Conservation (phyloP, 2,329 filamentous ascomycete species). For the Colletotrichum gloeosporioides region DNA sequence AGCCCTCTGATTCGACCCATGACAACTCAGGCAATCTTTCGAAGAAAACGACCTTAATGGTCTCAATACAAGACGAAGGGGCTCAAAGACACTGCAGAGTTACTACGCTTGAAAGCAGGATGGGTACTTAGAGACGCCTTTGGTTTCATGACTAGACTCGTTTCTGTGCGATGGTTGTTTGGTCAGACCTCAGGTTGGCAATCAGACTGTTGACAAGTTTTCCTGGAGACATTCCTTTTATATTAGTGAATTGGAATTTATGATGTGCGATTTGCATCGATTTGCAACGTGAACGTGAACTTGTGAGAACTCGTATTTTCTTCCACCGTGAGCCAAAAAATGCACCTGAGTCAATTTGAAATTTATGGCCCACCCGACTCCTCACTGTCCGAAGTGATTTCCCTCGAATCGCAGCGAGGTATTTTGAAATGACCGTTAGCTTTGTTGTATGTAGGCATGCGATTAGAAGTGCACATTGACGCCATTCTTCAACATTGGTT, state of each 20-base stretch:
- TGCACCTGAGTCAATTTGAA: not conserved
- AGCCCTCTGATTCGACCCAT: not conserved
- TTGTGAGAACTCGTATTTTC: not conserved
- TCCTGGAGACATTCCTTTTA: not conserved
- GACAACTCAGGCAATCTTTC: not conserved
- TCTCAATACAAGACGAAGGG: not conserved
- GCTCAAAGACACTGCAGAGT: not conserved
- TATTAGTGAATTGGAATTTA: not conserved
- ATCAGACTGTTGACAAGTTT: not conserved
- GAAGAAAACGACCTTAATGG: not conserved
- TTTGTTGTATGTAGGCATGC: not conserved
- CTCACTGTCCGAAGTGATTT: not conserved
- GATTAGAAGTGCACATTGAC: not conserved
- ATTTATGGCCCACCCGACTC: accelerated
- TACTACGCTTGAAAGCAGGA: not conserved
- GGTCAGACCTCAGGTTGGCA: not conserved
- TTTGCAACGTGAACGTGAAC: not conserved
- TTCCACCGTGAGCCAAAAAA: not conserved
- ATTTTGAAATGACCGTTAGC: accelerated
- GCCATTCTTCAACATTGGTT: not conserved
- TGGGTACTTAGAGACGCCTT: not conserved
- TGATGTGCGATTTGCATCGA: not conserved
- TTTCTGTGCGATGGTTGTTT: not conserved
- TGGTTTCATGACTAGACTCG: not conserved
- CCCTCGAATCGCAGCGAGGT: not conserved